Percentiles rank a stretch among this genome's conserved stretches.
Evolutionary conservation across 2,329 filamentous ascomycete genomes (phyloP).

Genomic region (Zasmidium cellare): DNA sequence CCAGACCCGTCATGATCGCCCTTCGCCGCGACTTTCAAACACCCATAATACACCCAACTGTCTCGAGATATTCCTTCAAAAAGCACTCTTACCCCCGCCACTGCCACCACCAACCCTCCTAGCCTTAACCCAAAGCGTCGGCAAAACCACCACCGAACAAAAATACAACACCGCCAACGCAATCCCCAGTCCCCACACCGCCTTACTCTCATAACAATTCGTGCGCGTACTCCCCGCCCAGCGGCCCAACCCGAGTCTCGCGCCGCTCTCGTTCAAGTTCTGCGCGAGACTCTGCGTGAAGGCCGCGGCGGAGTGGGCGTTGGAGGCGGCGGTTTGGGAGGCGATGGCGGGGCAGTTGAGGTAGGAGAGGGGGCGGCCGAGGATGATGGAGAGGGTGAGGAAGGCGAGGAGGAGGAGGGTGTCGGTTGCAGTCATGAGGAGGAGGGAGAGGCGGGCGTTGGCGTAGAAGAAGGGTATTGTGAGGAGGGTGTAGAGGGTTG

Average conservation of each 20-base stretch:
- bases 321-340: slow-evolving; percentile 45
- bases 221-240: slow-evolving; percentile 62
- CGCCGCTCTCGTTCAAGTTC: slow-evolving; percentile 53
- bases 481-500: slow-evolving; percentile 69
- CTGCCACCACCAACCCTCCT: slow-evolving; percentile 39
- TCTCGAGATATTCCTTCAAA: slow-evolving; percentile 9
- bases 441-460: slow-evolving; percentile 72
- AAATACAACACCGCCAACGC: slow-evolving; percentile 62
- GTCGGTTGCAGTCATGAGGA: slow-evolving; percentile 70
- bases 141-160: slow-evolving; percentile 46
- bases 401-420: slow-evolving; percentile 70
- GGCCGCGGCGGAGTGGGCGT: slow-evolving; percentile 51
- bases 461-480: slow-evolving; percentile 80
- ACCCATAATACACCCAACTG: no score
- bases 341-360: slow-evolving; percentile 67
- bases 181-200: slow-evolving; percentile 83
- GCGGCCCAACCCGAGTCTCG: slow-evolving; percentile 49
- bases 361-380: slow-evolving; percentile 79
- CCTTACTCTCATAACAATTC: slow-evolving; percentile 82
- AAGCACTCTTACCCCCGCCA: slow-evolving; percentile 16
- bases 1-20: no score
- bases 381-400: slow-evolving; percentile 72
- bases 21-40: no score
- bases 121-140: slow-evolving; percentile 52
- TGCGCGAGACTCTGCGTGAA: slow-evolving; percentile 55